Conservation (phyloP, 202 grass and related monocot species). For the Musa balbisiana region DNA sequence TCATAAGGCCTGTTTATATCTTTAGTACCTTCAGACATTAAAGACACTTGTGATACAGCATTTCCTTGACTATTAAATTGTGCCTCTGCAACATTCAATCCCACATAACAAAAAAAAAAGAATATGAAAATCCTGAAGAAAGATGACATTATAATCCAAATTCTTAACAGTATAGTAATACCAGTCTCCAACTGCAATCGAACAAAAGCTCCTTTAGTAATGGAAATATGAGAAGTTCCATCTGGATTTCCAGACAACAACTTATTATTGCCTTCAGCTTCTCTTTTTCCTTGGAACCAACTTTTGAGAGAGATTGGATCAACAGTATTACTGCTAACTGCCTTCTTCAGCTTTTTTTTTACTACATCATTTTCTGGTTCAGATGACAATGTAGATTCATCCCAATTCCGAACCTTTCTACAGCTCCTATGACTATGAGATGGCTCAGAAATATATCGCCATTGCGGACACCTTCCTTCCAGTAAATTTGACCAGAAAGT, state of each 20-base stretch:
- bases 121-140: neutral
- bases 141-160: neutral
- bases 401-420: conserved; percentile 58
- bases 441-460: conserved; percentile 70
- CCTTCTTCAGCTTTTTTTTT: conserved; percentile 56
- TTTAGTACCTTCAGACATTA: conserved; percentile 1
- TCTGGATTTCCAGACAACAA: conserved; percentile 32
- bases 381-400: conserved; percentile 31
- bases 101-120: neutral
- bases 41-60: neutral
- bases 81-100: conserved; percentile 6
- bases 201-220: conserved; percentile 52
- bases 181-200: neutral
- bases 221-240: conserved; percentile 36
- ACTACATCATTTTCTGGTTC: conserved; percentile 44
- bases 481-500: conserved; percentile 74
- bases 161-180: neutral
- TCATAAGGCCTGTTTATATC: conserved; percentile 25
- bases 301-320: conserved; percentile 30
- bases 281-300: conserved; percentile 27
- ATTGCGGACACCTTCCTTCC: conserved; percentile 48
- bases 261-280: conserved; percentile 25
- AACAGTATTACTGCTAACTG: conserved; percentile 23
- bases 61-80: conserved; percentile 1
- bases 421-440: conserved; percentile 59